A percentile compares a stretch with the other conserved stretches of the same genome.
phyloP scores from a whole-genome alignment of 1,284 basidiomycete species.

The Boletus sp. region DNA sequence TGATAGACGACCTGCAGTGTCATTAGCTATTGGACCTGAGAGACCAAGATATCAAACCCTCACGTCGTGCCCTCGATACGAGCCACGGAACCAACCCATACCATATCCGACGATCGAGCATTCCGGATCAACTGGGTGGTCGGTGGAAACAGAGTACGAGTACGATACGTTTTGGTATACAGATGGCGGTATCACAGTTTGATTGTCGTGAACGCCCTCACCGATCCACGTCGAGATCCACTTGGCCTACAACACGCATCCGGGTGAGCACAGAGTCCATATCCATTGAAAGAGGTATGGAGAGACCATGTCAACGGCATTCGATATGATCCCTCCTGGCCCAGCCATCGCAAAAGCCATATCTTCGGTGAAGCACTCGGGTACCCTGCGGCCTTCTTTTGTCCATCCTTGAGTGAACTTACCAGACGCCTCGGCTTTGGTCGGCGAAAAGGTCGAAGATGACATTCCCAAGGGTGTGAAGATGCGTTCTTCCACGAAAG shows the following conservation, averaged over 20 bases:
- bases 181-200: constrained; percentile 27
- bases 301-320: constrained; percentile 34
- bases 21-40: not conserved
- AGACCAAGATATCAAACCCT: not conserved
- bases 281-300: not conserved
- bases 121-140: constrained; percentile 3
- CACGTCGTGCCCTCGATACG: constrained; percentile 38
- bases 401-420: constrained; percentile 37
- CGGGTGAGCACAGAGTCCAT: not conserved
- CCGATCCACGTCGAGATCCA: constrained; percentile 37
- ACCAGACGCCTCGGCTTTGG: constrained; percentile 33
- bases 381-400: constrained; percentile 25
- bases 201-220: constrained; percentile 26
- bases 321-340: constrained; percentile 38
- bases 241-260: constrained; percentile 22
- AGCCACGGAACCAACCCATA: constrained; percentile 35
- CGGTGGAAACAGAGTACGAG: constrained; percentile 21
- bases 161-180: constrained; percentile 29
- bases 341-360: constrained; percentile 28
- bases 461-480: constrained; percentile 35
- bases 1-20: constrained; percentile 28
- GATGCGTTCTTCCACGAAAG: constrained; percentile 34
- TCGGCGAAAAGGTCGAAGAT: constrained; percentile 37
- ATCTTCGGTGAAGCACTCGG: constrained; percentile 29
- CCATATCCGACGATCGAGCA: constrained; percentile 32